Percentiles rank a stretch among this genome's conserved stretches.
Evolutionary conservation across 164 flowering plant genomes (phyloP).

Genomic region (Kalanchoe fedtschenkoi): DNA sequence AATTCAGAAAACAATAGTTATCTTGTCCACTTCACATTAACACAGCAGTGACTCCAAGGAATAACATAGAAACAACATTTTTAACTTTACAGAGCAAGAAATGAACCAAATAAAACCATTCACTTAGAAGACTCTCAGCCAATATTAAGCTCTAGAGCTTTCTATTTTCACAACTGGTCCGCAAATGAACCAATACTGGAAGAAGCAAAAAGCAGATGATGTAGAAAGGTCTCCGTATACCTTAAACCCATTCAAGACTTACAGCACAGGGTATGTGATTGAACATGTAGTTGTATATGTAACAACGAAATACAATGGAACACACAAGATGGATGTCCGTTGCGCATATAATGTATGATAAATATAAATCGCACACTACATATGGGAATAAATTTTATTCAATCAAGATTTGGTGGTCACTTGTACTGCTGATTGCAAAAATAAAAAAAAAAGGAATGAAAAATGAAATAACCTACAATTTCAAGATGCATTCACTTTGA

Average conservation of each 20-base stretch:
- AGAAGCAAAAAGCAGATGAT: too few relatives aligned
- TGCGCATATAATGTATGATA: neutral
- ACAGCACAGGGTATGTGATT: too few relatives aligned
- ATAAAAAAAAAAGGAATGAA: neutral
- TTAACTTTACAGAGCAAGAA: neutral
- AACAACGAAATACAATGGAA: too few relatives aligned
- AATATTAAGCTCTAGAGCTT: neutral
- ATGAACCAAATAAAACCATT: neutral
- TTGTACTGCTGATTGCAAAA: neutral
- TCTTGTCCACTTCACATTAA: neutral
- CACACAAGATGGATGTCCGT: too few relatives aligned
- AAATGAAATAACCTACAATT: too few relatives aligned
- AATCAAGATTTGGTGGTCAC: neutral
- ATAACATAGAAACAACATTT: neutral
- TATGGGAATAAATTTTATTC: neutral
- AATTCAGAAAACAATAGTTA: conserved; percentile 4
- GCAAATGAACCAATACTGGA: neutral
- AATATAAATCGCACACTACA: neutral
- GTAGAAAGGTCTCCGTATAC: too few relatives aligned
- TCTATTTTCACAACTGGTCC: neutral
- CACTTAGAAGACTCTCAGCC: neutral
- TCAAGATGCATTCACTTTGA: too few relatives aligned
- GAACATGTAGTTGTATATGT: too few relatives aligned
- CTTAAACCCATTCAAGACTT: neutral
- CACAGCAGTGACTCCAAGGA: neutral